Percentiles rank a stretch among this genome's conserved stretches.
Conservation (phyloP, 306 rosid species). For the Sophora flavescens region DNA sequence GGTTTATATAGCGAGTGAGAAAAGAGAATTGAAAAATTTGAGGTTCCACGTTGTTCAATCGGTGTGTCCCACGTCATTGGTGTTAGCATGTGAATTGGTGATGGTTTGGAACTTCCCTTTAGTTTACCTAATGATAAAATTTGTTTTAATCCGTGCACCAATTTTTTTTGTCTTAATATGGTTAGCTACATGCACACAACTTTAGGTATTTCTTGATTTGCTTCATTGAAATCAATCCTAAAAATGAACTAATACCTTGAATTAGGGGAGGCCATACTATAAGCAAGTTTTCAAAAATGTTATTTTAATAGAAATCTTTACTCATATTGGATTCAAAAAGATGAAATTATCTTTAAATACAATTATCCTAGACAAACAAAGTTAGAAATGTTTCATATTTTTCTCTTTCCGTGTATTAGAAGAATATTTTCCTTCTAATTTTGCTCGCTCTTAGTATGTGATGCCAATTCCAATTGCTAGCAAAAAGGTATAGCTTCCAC, state of each 20-base stretch:
- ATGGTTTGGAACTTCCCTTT: neutral
- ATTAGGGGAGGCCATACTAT: neutral
- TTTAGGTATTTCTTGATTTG: neutral
- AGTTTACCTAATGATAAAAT: neutral
- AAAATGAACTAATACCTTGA: neutral
- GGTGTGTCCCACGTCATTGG: neutral
- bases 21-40: neutral
- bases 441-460: neutral
- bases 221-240: neutral
- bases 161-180: neutral
- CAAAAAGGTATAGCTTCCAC: neutral
- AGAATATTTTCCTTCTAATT: neutral
- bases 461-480: neutral
- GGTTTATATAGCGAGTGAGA: conserved; percentile 29
- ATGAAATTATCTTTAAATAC: neutral
- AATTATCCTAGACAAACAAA: neutral
- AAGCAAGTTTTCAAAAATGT: neutral
- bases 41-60: neutral
- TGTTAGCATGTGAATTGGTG: neutral
- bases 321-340: neutral
- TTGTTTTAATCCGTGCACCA: neutral
- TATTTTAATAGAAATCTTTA: no score
- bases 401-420: neutral
- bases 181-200: neutral
- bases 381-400: neutral